Evolutionary conservation across 2,329 filamentous ascomycete genomes (phyloP), one percentile per base, ranked within the genome.

Genomic region (Penicillium hordei): DNA sequence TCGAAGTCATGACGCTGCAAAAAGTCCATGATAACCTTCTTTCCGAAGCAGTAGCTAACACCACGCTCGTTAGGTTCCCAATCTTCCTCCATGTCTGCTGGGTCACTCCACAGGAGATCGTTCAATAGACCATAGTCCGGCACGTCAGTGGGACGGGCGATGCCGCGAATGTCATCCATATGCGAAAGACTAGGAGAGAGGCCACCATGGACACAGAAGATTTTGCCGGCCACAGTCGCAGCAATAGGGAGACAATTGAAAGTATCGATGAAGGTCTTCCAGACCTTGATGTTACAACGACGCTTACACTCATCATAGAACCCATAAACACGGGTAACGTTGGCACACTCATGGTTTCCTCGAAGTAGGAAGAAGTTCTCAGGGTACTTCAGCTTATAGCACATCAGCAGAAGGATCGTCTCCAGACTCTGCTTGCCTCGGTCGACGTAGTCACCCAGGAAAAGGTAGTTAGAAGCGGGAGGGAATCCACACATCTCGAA

Each of bases 401-500:
- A 96, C 60, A 97, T 82, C 42, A 97, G 81, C 43, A 97, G 83
- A 5, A 96, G 82, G 63, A 97, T 97, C 0, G 93, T 97, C 78
- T 97, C 93, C 60, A 97, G 81, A 42, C 91, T 95, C 75, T 97
- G 92, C 80, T 97, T 97, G 67, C 93, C 93, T 54, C 93, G 88
- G 74, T 97, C 93, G 70, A 97, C 93, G 72, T 97, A 97, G 75
- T 97, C 93, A 51, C 93, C 93, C 4, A 97, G 81, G 77, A 97
- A 97, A 50, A 97, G 83, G 72, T 91, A 97, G 79, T 97, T 97
- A 39, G 92, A 86, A 61, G 85, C 89, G 2, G 93, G 93, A 8
- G 93, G 93, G 70, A 97, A 97, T 5, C 93, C 93, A 72, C 93
- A 97, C 93, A 97, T 97, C 75, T 97, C 93, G 70, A 97, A 97